Evolutionary conservation across 345 rosid species (phyloP), one percentile per base, ranked within the genome.

Genomic region (Adansonia digitata): DNA sequence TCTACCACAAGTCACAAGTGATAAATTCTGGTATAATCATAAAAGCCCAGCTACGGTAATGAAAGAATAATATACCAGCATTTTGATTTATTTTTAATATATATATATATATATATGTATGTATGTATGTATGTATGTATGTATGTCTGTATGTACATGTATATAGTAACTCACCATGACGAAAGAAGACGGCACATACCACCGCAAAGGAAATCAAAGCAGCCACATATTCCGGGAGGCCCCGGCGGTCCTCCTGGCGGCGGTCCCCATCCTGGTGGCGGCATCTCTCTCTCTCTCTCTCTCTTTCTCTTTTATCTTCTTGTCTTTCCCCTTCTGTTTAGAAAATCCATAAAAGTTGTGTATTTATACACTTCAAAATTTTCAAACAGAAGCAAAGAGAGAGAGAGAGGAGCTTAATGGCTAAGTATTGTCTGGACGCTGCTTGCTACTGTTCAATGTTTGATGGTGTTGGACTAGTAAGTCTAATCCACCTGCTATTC

Each of bases 191-290:
- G 82, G 77, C 81, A 73, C 6, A 86, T 52, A n/a, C 92, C 87
- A 22, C 69, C 46, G n/a, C 86, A 86, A 0, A 83, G 34, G 55
- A 88, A 88, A 20, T 79, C 86, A 63, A 52, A 85, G 79, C 80
- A 86, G 10, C 88, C 88, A 35, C 70, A 77, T 14, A 69, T 4
- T 17, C 87, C 86, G 1, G 79, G 82, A 2, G 83, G 77, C 13
- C 87, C 84, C 0, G 86, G 88, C 34, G 77, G 84, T 55, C 87
- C 87, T 78, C 90, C 87, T 1, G 83, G 86, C 0, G 85, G 89
- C 15, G 84, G 84, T 81, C 89, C 89, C 89, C 89, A 86, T 62
- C 86, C 89, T 3, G 85, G 85, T 39, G 86, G 87, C 20, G 83
- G 81, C 88, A 85, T 35, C 43, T 26, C n/a, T n/a, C n/a, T n/a